Evolutionary conservation across 768 basidiomycete species (phyloP), one percentile per base, ranked within the genome.

Genomic region (Psilocybe sp.): DNA sequence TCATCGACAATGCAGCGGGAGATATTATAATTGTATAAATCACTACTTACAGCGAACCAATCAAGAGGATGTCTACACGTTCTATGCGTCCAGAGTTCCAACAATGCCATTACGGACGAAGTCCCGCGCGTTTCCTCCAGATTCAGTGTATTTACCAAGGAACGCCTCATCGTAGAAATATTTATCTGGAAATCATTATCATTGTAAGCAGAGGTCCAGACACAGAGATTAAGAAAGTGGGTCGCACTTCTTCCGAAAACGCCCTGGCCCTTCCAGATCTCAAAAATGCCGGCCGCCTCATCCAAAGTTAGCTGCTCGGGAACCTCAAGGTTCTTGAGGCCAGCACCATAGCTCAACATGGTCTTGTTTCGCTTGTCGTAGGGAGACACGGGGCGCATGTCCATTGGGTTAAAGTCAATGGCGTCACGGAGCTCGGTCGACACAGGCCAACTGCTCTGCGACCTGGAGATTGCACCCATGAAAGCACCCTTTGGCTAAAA

Each of bases 281-380:
- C 84, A 58, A 89, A 91, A 51, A 94, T 59, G 6, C 81, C 80
- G 18, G 78, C 78, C 0, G 92, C 91, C 64, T 96, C 94, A 14
- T 71, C 61, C 5, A 85, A 59, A 1, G 70, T 79, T 58, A 95
- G 64, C 54, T 76, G 67, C 18, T 78, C 80, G 0, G 88, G 87
- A 0, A 78, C 73, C 11, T 54, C 54, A 1, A 78, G 37, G 0
- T 65, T 60, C 40, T 58, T 58, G 44, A 78, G 39, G 2, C 84
- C 87, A 40, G 74, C 58, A 1, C 83, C 71, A 54, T 87, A 89
- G 9, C 66, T 66, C 16, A 71, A 57, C 33, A 89, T 62, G 5
- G 68, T 71, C 18, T 70, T 59, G 15, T 75, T 76, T 4, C 82
- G 77, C 54, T 77, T 80, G 14, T 73, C 74, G 53, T 85, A 89